Percentiles rank a stretch among this genome's conserved stretches.
Conservation (phyloP, 257 asterid genomes). For the Fraxinus americana region DNA sequence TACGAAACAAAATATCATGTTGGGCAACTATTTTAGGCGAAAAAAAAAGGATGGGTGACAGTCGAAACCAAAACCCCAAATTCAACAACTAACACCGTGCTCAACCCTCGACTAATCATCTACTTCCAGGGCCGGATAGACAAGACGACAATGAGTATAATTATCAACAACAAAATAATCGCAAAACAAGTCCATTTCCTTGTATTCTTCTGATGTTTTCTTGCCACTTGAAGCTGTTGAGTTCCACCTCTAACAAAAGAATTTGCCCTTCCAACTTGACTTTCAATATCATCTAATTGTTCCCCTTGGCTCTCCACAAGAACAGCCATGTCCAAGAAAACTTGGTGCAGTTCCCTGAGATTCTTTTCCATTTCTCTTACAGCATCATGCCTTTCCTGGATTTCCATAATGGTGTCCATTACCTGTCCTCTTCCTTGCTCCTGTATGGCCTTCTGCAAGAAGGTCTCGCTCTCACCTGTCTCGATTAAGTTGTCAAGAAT, state of each 20-base stretch:
- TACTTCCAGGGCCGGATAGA: constrained; percentile 18
- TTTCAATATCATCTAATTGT: constrained; percentile 17
- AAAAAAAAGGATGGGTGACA: neutral
- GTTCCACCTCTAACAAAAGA: constrained; percentile 19
- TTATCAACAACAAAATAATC: constrained; percentile 7
- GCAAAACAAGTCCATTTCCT: constrained; percentile 25
- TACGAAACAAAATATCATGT: neutral
- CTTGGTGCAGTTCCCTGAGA: constrained; percentile 22
- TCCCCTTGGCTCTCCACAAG: constrained; percentile 21
- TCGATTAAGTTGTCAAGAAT: constrained; percentile 3
- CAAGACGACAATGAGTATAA: constrained; percentile 4
- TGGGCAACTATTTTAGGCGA: neutral
- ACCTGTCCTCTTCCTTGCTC: constrained; percentile 25
- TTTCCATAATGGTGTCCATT: constrained; percentile 25
- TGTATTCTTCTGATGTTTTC: constrained; percentile 19
- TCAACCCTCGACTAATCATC: neutral
- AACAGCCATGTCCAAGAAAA: constrained; percentile 25
- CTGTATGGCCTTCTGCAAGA: constrained; percentile 24
- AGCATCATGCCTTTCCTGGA: constrained; percentile 21
- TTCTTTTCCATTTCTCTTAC: constrained; percentile 24
- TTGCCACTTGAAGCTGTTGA: constrained; percentile 20
- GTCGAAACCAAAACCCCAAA: neutral
- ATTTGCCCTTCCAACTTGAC: constrained; percentile 19
- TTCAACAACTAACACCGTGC: neutral
- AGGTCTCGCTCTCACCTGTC: constrained; percentile 19